A percentile compares a stretch with the other conserved stretches of the same genome.
Conservation (phyloP, 2,329 filamentous ascomycete genomes). For the Colletotrichum orchidophilum region DNA sequence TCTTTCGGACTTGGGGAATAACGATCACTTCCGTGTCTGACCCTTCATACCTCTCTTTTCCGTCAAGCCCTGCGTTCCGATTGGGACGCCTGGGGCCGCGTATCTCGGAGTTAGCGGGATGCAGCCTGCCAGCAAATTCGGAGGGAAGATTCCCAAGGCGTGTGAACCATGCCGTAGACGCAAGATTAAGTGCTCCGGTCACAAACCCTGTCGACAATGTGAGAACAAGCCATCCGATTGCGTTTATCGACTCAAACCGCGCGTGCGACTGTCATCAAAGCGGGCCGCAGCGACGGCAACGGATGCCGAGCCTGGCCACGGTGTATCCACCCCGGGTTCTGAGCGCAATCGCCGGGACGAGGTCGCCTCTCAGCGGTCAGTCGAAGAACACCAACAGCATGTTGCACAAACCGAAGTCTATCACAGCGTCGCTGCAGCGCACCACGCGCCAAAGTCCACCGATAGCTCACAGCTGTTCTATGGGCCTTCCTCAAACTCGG, state of each 20-base stretch:
- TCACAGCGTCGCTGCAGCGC: conserved; percentile 36
- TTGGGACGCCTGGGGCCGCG: not conserved
- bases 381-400: conserved; percentile 38
- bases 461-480: conserved; percentile 41
- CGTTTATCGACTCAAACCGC: conserved; percentile 34
- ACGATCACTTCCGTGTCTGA: not conserved
- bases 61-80: not conserved
- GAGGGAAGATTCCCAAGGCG: conserved; percentile 35
- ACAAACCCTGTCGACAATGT: conserved; percentile 34
- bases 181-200: conserved; percentile 36
- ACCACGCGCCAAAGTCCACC: conserved; percentile 35
- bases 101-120: conserved; percentile 11
- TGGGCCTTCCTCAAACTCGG: conserved; percentile 41
- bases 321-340: not conserved
- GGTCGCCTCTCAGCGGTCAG: conserved; percentile 2
- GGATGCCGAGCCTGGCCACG: conserved; percentile 39
- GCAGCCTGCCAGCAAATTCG: conserved; percentile 17
- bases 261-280: conserved; percentile 35
- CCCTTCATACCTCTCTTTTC: not conserved
- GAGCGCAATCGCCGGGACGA: not conserved
- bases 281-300: conserved; percentile 49
- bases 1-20: conserved; percentile 24
- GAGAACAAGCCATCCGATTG: conserved; percentile 31
- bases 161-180: conserved; percentile 37
- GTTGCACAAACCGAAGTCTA: conserved; percentile 44